Base-by-base conservation (phyloP, 129 eudicot species). In the Kitagawia praeruptora region DNA sequence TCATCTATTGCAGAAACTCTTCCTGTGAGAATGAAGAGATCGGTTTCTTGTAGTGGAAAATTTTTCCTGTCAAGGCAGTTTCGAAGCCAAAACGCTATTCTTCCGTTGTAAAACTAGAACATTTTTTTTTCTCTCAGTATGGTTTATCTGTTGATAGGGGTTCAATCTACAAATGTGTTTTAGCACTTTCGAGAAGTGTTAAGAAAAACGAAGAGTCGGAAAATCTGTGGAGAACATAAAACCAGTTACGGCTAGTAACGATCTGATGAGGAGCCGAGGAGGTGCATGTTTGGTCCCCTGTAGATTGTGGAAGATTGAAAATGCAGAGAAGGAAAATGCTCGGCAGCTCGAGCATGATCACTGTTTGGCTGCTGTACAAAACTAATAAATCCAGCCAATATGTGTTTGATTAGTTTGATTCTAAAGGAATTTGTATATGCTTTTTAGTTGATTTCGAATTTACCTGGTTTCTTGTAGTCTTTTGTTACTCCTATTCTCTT, bases 31-130 rank as follows among this genome's bases (percentile, higher is more conserved):
- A 78, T 81, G 83, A 81, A 84, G 78, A 82, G 88, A 74, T 89
- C 90, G 56, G 79, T 84, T 74, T 86, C 90, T 51, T 84, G 71
- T 77, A 75, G 85, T 74, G 90, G 86, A 41, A 80, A 89, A 69
- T 83, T 80, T 19, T 79, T 51, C 66, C 41, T 74, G 45, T 58
- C 84, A 46, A 82, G 84, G 58, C 74, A 77, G 45, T 48, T 74
- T 85, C 41, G 41, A 28, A 42, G 44, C 48, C 41, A 39, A 11
- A 82, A 64, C 47, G 28, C 75, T 4, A n/a, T 61, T 15, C 75
- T 82, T 72, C 79, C 82, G 0, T 12, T 34, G 38, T 78, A 51
- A 82, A 70, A 7, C 14, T 23, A 6, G 11, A 12, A 64, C 39
- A 27, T 9, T 64, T 25, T 64, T 27, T 11, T 5, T 31, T 31